phyloP scores from a whole-genome alignment of 768 basidiomycete species.

The Rhodotorula paludigena region DNA sequence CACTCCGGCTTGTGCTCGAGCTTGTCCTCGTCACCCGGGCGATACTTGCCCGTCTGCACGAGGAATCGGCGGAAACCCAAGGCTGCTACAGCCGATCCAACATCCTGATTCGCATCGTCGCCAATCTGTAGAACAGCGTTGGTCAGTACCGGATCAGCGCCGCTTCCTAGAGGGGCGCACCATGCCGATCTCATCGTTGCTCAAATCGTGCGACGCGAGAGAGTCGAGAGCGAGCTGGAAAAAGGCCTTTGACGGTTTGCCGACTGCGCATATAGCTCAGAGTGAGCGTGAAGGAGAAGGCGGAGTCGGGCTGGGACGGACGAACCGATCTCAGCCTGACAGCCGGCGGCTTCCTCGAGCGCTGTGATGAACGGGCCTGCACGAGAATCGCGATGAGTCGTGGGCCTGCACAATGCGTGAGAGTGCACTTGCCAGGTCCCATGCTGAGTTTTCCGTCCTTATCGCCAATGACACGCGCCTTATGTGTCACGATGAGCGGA shows the following conservation, averaged over 20 bases:
- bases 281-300: neutral
- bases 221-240: conserved; percentile 58
- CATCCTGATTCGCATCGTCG: conserved; percentile 63
- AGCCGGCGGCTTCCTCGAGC: conserved; percentile 56
- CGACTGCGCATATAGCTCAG: conserved; percentile 47
- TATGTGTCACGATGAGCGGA: conserved; percentile 60
- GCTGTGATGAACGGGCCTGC: conserved; percentile 63
- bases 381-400: no score
- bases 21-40: conserved; percentile 57
- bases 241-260: conserved; percentile 61
- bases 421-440: conserved; percentile 51
- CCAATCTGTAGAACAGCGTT: conserved; percentile 56
- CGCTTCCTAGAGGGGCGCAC: conserved; percentile 34
- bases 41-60: conserved; percentile 69
- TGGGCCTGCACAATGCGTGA: rapidly evolving
- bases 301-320: neutral
- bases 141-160: neutral
- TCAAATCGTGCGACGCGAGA: conserved; percentile 44
- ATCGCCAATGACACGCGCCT: conserved; percentile 54
- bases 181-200: conserved; percentile 27
- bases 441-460: conserved; percentile 56
- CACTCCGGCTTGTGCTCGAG: conserved; percentile 9
- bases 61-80: conserved; percentile 62
- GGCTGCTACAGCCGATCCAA: conserved; percentile 60
- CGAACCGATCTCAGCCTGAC: conserved; percentile 51